Base-by-base conservation (phyloP, 2,329 filamentous ascomycete species). In the Lecanosticta acicola region DNA sequence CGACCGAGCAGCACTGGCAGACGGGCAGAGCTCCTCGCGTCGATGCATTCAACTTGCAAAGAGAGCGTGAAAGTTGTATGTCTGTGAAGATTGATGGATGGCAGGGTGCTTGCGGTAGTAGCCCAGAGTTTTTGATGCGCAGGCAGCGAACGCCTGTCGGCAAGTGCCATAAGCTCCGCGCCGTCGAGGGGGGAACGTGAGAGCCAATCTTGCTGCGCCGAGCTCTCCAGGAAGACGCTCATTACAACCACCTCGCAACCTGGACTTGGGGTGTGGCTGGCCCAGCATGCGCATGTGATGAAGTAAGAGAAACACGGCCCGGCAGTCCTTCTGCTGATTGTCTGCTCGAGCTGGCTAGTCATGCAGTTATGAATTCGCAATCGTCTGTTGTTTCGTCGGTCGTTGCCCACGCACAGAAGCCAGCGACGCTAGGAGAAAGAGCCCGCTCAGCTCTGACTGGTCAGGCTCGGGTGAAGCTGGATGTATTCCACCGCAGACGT, bases 161-260 rank as follows among this genome's bases (percentile, higher is more conserved):
- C 48, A 56, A 47, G 51, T 52, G 48, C 47, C 51, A 46, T 54
- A 49, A 46, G 51, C 48, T 51, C 54, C 44, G 40, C 39, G 42
- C 49, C 49, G 45, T 41, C 47, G 43, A 44, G 53, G 51, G 44
- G 48, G 52, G n/a, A n/a, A n/a, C n/a, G 43, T 49, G 49, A 41
- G 45, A 56, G 51, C 49, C 49, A 56, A 56, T 56, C 54, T 54
- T 48, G 49, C 45, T 47, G 45, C 39, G 45, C 44, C 18, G 42
- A 33, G 41, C 46, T 51, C 39, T n/a, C 41, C 41, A 41, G 49
- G 49, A 46, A 48, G 40, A 39, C 43, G 50, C 45, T 38, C 43
- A 39, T n/a, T 8, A 32, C 29, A n/a, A 32, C 29, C 9, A 32
- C 29, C 9, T 9, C 10, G 32, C 29, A 33, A 20, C 36, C 35